Conservation (phyloP, 768 basidiomycete species). For the Leccinum fibrillosum region DNA sequence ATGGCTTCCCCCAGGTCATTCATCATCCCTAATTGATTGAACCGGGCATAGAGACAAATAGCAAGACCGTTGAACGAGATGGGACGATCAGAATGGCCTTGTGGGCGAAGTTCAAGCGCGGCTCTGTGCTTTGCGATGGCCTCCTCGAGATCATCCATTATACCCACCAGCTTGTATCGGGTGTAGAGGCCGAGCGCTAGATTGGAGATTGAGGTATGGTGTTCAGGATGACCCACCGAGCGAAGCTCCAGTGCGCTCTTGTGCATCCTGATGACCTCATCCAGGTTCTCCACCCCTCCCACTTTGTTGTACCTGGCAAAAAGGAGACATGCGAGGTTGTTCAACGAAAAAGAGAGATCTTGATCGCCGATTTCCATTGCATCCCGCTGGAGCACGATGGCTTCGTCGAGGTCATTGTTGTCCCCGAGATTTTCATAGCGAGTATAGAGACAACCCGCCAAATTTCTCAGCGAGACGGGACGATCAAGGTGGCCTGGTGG, state of each 20-base stretch:
- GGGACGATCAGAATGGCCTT: constrained; percentile 11
- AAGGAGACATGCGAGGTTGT: constrained; percentile 18
- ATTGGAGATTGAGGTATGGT: not conserved
- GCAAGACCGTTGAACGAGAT: constrained; percentile 16
- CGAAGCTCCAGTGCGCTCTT: constrained; percentile 1
- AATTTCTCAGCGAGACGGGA: not conserved
- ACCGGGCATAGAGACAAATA: constrained; percentile 1
- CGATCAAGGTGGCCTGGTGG: not conserved
- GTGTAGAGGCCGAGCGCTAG: not conserved
- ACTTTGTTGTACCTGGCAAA: not conserved
- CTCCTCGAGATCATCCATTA: constrained; percentile 16
- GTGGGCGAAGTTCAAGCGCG: constrained; percentile 7
- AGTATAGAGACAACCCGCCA: not conserved
- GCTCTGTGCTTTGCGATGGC: constrained; percentile 10
- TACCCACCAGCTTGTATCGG: not conserved
- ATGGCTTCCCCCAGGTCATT: not conserved
- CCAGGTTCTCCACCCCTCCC: not conserved
- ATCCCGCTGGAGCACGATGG: constrained; percentile 5
- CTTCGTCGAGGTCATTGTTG: constrained; percentile 17
- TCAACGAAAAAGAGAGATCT: constrained; percentile 5
- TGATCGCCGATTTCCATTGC: constrained; percentile 9
- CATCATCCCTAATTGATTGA: not conserved
- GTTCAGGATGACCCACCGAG: not conserved
- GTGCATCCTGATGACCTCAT: not conserved
- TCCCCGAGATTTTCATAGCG: not conserved